These are phyloP conservation scores for Magnolia sinica DNA, from an alignment of 164 flowering plant genomes.

Conservation along the genomic window DNA sequence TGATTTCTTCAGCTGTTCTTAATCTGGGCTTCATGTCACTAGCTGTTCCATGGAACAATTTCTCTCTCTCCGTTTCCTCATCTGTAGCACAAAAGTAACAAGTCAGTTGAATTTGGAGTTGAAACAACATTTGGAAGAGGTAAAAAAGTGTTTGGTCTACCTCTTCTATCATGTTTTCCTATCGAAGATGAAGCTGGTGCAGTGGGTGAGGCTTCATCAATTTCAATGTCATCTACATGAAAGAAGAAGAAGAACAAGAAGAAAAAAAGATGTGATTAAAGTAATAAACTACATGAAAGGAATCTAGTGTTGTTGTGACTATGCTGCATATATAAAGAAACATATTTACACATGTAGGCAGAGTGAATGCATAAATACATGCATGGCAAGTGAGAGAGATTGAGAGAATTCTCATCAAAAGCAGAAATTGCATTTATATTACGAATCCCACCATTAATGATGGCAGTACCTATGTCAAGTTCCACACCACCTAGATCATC, in stretches of 20 bases:
- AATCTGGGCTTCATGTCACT: conserved; percentile 56
- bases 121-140: conserved; percentile 1
- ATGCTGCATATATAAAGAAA: background rate
- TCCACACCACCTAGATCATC: conserved; percentile 34
- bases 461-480: conserved; percentile 54
- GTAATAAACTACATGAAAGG: background rate
- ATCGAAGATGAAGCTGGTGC: conserved; percentile 42
- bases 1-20: conserved; percentile 77
- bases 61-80: conserved; percentile 55
- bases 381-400: background rate
- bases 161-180: conserved; percentile 31
- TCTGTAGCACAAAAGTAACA: conserved; percentile 27
- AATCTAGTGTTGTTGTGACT: background rate
- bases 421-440: background rate
- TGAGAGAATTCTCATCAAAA: background rate
- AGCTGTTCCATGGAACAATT: conserved; percentile 52
- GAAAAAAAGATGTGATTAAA: background rate
- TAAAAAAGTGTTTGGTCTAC: conserved; percentile 22
- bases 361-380: background rate
- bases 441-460: background rate
- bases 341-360: no score
- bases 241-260: background rate
- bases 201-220: conserved; percentile 55
- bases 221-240: conserved; percentile 75
- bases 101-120: conserved; percentile 1